Base-by-base conservation (phyloP, 108 stramenopile species). In the Cyclostephanos invisitatus region DNA sequence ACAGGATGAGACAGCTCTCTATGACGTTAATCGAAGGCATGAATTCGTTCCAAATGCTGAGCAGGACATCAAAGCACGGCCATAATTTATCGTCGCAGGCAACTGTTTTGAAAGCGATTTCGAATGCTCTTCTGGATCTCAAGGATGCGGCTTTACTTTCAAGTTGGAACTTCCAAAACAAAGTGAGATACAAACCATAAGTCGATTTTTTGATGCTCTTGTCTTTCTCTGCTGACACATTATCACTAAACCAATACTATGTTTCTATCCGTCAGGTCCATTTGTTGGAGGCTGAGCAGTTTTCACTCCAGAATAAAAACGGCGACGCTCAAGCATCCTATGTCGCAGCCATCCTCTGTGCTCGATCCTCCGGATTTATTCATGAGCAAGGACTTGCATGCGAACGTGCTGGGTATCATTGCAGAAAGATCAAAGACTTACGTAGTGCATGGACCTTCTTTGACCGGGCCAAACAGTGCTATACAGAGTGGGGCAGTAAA, bases 311-410 rank as follows among this genome's bases (percentile, higher is more conserved):
- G 24, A 47, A 22, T 10, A 28, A 66, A 29, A 9, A 51, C n/a
- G 25, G 66, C 22, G 64, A 71, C 47, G 77, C 77, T 6, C 46
- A 49, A 50, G 24, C 32, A 24, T 12, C n/a, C 17, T 77, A 77
- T 57, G 64, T 17, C 20, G 29, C 54, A 22, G 64, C 77, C 12
- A 71, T 78, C 14, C 12, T 29, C 17, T 47, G 69, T 21, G 63
- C 69, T n/a, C 32, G 50, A 0, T 14, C 25, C 5, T 65, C 77
- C 6, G 64, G 57, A 49, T 69, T 68, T 50, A 25, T 64, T 5
- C 75, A 76, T 25, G 75, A 76, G 61, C 58, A 68, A 25, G 75
- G 66, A 22, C 57, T 75, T 42, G 73, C 73, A 25, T 74, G 59
- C 29, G 73, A 74, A 47, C 37, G 49, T 11, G 65, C 65, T 21